Base-by-base conservation (phyloP, 768 basidiomycete genomes). In the Collybia sordida region DNA sequence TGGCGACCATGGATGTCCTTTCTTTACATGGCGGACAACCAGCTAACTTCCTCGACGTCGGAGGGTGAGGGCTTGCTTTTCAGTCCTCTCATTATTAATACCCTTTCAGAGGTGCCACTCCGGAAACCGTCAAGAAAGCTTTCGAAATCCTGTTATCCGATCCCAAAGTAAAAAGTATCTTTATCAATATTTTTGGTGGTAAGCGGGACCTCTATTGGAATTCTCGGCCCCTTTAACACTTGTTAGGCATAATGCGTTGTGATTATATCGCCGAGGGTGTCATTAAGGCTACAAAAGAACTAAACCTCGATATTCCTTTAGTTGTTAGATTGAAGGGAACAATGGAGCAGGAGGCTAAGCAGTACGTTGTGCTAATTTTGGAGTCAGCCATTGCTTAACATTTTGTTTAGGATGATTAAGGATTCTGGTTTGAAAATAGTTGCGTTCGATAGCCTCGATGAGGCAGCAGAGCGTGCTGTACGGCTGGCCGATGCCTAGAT, bases 1-100 rank as follows among this genome's bases (percentile, higher is more conserved):
- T 99, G 97, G 97, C 97, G 31, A 99, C 97, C 49, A 98, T 99
- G 97, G 97, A 99, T 63, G 96, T 98, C n/a, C 79, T 99, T 49
- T 83, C 94, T 42, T 76, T 97, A 45, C 92, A 98, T 64, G 97
- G 97, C 42, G 97, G 93, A 45, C 87, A 95, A 59, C 97, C 97
- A 4, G 97, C 97, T 47, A 98, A 99, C 70, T 99, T 99, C 82
- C 79, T 98, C 53, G 97, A 99, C 61, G 95, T 98, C 49, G 97
- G 97, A 77, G 97, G 93, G 88, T 90, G 62, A 52, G 77, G 55
- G 31, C 24, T 35, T 24, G 22, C 38, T 48, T 14, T 15, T 39
- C 25, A 15, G 21, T 39, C 24, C 6, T 23, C 52, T 6, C 3
- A 34, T n/a, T 28, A 28, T 17, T 43, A 7, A 41, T 54, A 28